Conservation (phyloP, 805 yeast species). For the Schwanniomyces vanrijiae region DNA sequence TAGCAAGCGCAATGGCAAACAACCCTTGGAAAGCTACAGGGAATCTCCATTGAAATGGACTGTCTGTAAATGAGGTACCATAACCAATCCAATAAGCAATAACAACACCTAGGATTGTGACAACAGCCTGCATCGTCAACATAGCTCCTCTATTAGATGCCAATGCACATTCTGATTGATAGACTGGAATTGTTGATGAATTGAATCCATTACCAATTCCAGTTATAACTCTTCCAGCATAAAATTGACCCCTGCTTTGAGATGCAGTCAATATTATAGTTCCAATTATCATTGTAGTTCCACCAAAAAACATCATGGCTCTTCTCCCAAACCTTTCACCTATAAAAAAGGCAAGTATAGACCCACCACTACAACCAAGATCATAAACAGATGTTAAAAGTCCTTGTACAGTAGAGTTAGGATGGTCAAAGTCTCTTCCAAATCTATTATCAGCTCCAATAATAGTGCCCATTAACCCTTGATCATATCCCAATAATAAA, state of each 20-base stretch:
- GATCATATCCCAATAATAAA: conserved; percentile 8
- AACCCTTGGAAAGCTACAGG: conserved; percentile 32
- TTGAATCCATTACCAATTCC: conserved; percentile 69
- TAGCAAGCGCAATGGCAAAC: conserved; percentile 15
- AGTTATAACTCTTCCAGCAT: conserved; percentile 55
- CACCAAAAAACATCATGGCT: conserved; percentile 33
- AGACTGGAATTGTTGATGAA: conserved; percentile 66
- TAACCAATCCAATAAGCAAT: conserved; percentile 37
- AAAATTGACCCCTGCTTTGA: conserved; percentile 37
- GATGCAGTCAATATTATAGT: conserved; percentile 31
- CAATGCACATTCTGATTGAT: conserved; percentile 57
- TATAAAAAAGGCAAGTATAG: conserved; percentile 2
- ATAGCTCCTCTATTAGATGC: conserved; percentile 4
- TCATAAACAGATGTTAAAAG: conserved; percentile 7
- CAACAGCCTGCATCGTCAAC: conserved; percentile 2
- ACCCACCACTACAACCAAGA: conserved; percentile 7
- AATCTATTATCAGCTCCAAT: conserved; percentile 6
- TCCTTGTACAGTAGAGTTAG: conserved; percentile 6
- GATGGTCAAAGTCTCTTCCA: conserved; percentile 4
- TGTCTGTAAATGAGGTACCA: conserved; percentile 31
- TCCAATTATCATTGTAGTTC: conserved; percentile 30
- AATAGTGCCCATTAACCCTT: conserved; percentile 10
- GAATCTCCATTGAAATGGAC: conserved; percentile 30
- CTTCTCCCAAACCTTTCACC: conserved; percentile 32
- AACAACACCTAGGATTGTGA: conserved; percentile 22